These are phyloP conservation scores for Fraxinus latifolia DNA, from an alignment of 305 asterid genomes.

Conservation along the genomic window DNA sequence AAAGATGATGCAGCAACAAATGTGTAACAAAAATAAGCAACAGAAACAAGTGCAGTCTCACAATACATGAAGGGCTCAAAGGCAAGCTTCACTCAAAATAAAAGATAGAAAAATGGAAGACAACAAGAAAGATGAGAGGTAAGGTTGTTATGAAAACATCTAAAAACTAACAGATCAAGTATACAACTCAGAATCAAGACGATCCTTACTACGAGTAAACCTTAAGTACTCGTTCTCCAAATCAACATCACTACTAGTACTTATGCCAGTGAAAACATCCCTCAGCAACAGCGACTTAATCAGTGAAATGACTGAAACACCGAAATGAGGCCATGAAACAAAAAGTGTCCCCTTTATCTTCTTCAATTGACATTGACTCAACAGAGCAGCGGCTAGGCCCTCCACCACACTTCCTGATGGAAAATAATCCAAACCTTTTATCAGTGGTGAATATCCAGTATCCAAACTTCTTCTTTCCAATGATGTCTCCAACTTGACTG, in stretches of 20 bases:
- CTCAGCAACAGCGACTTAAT: constrained; percentile 55
- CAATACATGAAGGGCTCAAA: neutral
- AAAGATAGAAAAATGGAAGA: constrained; percentile 1
- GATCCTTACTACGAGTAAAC: constrained; percentile 49
- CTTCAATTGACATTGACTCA: constrained; percentile 72
- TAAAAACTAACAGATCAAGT: constrained; percentile 41
- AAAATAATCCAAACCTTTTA: constrained; percentile 58
- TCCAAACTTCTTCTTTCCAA: constrained; percentile 42
- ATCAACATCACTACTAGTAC: constrained; percentile 33
- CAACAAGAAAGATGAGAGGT: constrained; percentile 8
- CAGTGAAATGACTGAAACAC: constrained; percentile 50
- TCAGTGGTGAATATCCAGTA: constrained; percentile 32
- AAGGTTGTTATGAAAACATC: constrained; percentile 9
- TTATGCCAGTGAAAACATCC: constrained; percentile 50
- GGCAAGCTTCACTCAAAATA: neutral
- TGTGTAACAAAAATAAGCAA: neutral
- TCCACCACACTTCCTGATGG: constrained; percentile 96
- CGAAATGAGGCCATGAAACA: constrained; percentile 84
- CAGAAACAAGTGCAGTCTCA: neutral
- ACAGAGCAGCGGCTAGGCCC: constrained; percentile 76
- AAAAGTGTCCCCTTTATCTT: constrained; percentile 69
- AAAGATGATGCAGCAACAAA: neutral
- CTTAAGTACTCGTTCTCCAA: constrained; percentile 43
- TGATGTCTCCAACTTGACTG: constrained; percentile 78
- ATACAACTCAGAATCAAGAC: constrained; percentile 68